Evolutionary conservation across 176 grass and related monocot genomes (phyloP), one percentile per base, ranked within the genome.

Genomic region (Ensete ventricosum): DNA sequence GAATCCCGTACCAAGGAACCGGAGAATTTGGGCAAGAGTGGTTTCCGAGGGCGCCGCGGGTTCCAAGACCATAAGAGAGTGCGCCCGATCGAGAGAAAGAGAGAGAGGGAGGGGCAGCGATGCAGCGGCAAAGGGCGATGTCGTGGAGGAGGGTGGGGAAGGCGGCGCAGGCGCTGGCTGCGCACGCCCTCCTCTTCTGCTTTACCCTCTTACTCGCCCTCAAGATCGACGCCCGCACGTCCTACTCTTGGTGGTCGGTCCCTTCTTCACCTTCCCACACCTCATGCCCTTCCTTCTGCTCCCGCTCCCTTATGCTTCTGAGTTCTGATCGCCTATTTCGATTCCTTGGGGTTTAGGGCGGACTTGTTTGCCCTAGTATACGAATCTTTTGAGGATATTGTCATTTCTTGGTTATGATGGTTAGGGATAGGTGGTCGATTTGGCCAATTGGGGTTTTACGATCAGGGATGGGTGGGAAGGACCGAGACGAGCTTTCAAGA

Each of bases 121-220:
- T 62, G 55, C 78, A 63, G 9, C 68, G 78, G 29, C 77, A 55
- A 23, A 73, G 12, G 43, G 52, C 70, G 54, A 66, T 80, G 57
- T 88, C 81, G 83, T 86, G 91, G 88, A 60, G 73, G 81, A 74
- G 64, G 75, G 88, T 86, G 55, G 48, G 78, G 57, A 82, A 66
- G 53, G 81, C 85, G 55, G 91, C 74, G 62, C 85, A 74, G 78
- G 88, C 76, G 74, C 75, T 86, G 72, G 78, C 52, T 3, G 91
- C 83, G 68, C 91, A 95, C 83, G 85, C 49, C 34, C 80, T 88
- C 43, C 83, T 95, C 79, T 81, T 95, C 88, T 88, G 91, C 75
- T 95, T 95, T 81, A 86, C 88, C 53, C n/a, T 78, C 55, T 74
- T 90, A 69, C 80, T 95, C 78, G 83, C 85, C 79, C 78, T 90